Evolutionary conservation across 805 yeast species (phyloP).

Genomic region (Candida yuanshanica): DNA sequence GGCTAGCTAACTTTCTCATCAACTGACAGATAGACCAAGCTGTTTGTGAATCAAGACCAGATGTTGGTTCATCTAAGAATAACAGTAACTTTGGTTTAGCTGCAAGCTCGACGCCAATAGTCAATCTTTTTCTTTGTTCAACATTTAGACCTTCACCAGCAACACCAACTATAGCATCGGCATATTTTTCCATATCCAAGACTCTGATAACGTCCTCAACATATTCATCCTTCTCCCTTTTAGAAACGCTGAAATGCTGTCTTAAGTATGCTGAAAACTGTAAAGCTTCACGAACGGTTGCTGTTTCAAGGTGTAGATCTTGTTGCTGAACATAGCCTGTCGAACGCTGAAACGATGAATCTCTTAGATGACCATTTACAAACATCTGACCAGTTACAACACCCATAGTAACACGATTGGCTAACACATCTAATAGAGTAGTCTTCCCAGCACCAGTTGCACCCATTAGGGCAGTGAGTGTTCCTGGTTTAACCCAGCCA

Average conservation of each 20-base stretch:
- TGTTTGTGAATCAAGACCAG: slow-evolving; percentile 64
- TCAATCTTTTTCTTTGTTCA: slow-evolving; percentile 59
- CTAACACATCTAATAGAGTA: slow-evolving; percentile 63
- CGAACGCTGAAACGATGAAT: slow-evolving; percentile 53
- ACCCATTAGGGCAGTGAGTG: slow-evolving; percentile 74
- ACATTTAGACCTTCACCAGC: slow-evolving; percentile 67
- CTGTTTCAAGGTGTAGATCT: slow-evolving; percentile 59
- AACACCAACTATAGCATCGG: slow-evolving; percentile 71
- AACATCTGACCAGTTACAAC: slow-evolving; percentile 61
- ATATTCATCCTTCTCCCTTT: slow-evolving; percentile 53
- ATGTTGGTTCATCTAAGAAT: slow-evolving; percentile 64
- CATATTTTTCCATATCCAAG: slow-evolving; percentile 57
- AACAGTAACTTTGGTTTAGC: slow-evolving; percentile 57
- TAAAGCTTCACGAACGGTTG: slow-evolving; percentile 71
- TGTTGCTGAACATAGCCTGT: slow-evolving; percentile 68
- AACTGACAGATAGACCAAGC: slow-evolving; percentile 65
- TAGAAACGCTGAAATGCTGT: slow-evolving; percentile 49
- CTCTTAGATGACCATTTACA: slow-evolving; percentile 59
- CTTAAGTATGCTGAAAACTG: slow-evolving; percentile 65
- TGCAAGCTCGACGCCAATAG: slow-evolving; percentile 63
- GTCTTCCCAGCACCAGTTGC: slow-evolving; percentile 83
- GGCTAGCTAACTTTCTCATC: slow-evolving; percentile 52
- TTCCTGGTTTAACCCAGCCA: slow-evolving; percentile 83
- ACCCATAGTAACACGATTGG: slow-evolving; percentile 67
- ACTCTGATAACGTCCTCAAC: slow-evolving; percentile 61